Base-by-base conservation (phyloP, 106 monocot genomes). In the Iris macrosiphon region DNA sequence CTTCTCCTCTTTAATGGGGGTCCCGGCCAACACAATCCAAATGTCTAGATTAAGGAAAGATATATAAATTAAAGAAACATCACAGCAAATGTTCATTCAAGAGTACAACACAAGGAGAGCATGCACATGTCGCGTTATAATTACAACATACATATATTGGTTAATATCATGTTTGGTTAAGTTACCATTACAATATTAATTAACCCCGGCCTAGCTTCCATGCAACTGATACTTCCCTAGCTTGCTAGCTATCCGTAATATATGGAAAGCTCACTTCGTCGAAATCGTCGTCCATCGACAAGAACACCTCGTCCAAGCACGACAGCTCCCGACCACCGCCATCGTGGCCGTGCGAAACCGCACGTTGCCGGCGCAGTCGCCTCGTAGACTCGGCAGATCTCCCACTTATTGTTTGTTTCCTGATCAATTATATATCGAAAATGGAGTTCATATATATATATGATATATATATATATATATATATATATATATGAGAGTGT, bases 261-360 rank as follows among this genome's bases (percentile, higher is more conserved):
- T 35, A 16, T 19, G 93, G 77, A 49, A 88, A 78, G 73, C 80
- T 84, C 30, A 93, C 75, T 57, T 93, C 93, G 28, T 93, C 93
- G 2, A 77, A 63, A 50, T 90, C 90, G 41, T 58, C 57, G 41
- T 93, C 93, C 12, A 93, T 65, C 0, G 88, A 88, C 32, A 84
- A 65, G 78, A 88, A 93, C 45, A 88, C 80, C 48, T 93, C 93
- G 31, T 93, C 93, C 61, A 93, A 53, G 75, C 84, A 81, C 14
- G 93, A 93, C 20, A 93, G 78, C 72, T 93, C 93, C 9, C 23
- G 56, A 22, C 70, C 81, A 33, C 54, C 68, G 13, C 73, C 80
- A 7, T 84, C 84, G 6, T 63, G 67, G 48, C 44, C 18, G 24
- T 85, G 75, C 2, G 87, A n/a, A 66, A 1, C 64, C 75, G 18